Conservation (phyloP, 148 eudicot species). For the Selenicereus undatus region DNA sequence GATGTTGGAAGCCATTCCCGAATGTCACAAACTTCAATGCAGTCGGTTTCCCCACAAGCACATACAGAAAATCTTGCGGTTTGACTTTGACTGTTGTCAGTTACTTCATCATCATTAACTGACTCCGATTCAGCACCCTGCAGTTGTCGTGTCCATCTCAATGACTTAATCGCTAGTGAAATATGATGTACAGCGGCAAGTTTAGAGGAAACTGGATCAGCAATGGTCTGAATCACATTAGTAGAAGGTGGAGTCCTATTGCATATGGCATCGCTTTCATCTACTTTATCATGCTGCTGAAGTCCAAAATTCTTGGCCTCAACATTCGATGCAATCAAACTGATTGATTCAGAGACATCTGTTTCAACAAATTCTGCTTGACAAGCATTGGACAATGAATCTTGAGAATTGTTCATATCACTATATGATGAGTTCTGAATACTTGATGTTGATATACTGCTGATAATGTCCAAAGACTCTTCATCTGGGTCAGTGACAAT, state of each 20-base stretch:
- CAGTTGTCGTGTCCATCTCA: constrained; percentile 82
- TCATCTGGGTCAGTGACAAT: constrained; percentile 61
- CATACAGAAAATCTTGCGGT: constrained; percentile 57
- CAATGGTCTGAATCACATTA: constrained; percentile 38
- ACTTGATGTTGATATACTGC: constrained; percentile 46
- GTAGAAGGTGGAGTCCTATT: constrained; percentile 34
- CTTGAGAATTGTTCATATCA: constrained; percentile 30
- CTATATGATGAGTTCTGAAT: constrained; percentile 37
- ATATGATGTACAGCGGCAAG: constrained; percentile 94
- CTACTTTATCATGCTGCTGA: constrained; percentile 22
- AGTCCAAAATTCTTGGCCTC: constrained; percentile 25
- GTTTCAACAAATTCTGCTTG: constrained; percentile 23
- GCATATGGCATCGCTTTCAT: constrained; percentile 26
- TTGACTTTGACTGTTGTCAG: constrained; percentile 20
- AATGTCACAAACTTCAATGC: constrained; percentile 93
- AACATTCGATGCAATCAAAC: constrained; percentile 31
- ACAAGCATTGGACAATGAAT: constrained; percentile 33
- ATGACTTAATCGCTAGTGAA: constrained; percentile 93
- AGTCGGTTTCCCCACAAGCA: constrained; percentile 95
- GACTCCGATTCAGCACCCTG: constrained; percentile 40
- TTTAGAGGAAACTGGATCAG: constrained; percentile 73
- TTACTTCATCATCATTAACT: constrained; percentile 24
- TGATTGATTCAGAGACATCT: constrained; percentile 30
- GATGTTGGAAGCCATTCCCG: constrained; percentile 89
- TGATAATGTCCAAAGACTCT: constrained; percentile 65